Evolutionary conservation across 2,329 filamentous ascomycete species (phyloP), one percentile per base, ranked within the genome.

Genomic region (Talaromyces sp.): DNA sequence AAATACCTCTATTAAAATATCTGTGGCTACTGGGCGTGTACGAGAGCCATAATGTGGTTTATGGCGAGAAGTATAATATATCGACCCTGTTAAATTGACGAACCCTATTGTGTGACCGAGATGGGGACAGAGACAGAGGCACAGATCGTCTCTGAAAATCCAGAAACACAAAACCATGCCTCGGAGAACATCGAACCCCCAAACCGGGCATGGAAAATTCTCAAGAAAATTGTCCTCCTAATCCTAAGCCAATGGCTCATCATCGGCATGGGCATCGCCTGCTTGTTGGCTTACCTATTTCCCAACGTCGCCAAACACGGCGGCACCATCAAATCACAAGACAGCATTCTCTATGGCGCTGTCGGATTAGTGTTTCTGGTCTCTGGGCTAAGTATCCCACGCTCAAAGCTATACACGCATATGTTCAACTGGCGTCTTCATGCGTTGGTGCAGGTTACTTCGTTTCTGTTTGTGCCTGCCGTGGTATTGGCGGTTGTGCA

Each of bases 311-410:
- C 77, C 56, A 86, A 85, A 70, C 75, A 81, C 57, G 81, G 77
- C 49, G 77, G 78, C 37, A 70, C 72, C 14, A 79, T 79, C 67
- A 73, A 72, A 16, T 74, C 77, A 4, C 74, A 79, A 62, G 78
- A 78, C 14, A 75, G 81, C 9, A 77, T 91, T 62, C 82, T 90
- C 35, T 92, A 92, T 73, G 87, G 89, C 37, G 87, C 84, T 22
- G 87, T 92, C 35, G 86, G 84, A 19, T 76, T 90, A 70, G 90
- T 91, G 70, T 92, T 92, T 74, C 80, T 91, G 64, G 83, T 91
- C 69, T 90, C 88, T 63, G 89, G 89, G 3, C 83, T 90, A 70
- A 90, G 89, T 60, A 84, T 92, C 19, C 83, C 88, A 8, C 86
- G 85, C 0, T 80, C 82, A 39, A 86, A 90, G 69, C 79, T 91